Evolutionary conservation across 2,329 filamentous ascomycete genomes (phyloP), one percentile per base, ranked within the genome.

Genomic region (Cadophora malorum): DNA sequence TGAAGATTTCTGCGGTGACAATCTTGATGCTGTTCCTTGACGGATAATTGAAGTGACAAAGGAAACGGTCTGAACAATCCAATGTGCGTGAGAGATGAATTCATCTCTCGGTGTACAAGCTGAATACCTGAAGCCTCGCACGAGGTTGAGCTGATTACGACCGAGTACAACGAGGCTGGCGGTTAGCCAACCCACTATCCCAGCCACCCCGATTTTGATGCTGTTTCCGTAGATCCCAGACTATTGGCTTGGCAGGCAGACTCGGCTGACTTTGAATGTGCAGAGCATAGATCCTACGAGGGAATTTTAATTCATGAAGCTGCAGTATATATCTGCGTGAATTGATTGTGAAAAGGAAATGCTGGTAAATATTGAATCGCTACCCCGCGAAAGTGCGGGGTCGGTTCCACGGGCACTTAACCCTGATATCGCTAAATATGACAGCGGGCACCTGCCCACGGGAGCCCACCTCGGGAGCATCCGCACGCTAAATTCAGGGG

Each of bases 201-300:
- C 55, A 58, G 56, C 56, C 56, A 59, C 56, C 56, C 5, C 33
- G 21, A 59, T 59, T 59, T 45, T 45, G 56, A 41, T 45, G 9
- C 21, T 19, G 56, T 25, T 45, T 9, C 35, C 10, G 19, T 49
- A 49, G 56, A 41, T 28, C 7, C 28, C 50, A 55, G 33, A 19
- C 16, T n/a, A 55, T n/a, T 33, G 25, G 1, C 52, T 33, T 55
- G 14, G 52, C 52, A 55, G 28, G 25, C 52, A 4, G 7, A 55
- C 10, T 23, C 8, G 23, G 12, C 3, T 19, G 12, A 25, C 12
- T 55, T 19, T 9, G 23, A n/a, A 9, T n/a, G 12, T 12, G 12
- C 14, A 38, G 35, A 14, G 8, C 35, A 38, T 4, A 14, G 35
- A 38, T 10, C 35, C 3, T 38, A 9, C 28, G 28, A 28, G 5